phyloP scores from a whole-genome alignment of 164 flowering plant genomes.

The Stephania yunnanensis region DNA sequence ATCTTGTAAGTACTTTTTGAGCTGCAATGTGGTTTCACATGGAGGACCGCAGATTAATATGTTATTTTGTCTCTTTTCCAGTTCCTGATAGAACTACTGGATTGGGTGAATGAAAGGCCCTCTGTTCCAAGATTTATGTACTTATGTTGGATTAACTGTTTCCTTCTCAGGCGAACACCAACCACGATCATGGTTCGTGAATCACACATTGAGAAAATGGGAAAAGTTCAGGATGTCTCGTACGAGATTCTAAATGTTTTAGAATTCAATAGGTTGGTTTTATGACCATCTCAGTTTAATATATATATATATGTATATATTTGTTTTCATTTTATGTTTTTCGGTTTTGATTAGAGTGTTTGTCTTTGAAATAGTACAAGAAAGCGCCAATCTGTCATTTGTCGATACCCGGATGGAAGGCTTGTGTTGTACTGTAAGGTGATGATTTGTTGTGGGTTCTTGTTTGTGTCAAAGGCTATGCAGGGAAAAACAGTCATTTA shows the following conservation, averaged over 20 bases:
- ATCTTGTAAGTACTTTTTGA: not conserved
- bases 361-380: slow-evolving; percentile 50
- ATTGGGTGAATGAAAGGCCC: not conserved
- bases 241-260: slow-evolving; percentile 93
- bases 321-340: not conserved
- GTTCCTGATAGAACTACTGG: not conserved
- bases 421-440: slow-evolving; percentile 97
- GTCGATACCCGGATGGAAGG: slow-evolving; percentile 89
- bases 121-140: not conserved
- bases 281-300: not conserved
- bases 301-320: not conserved
- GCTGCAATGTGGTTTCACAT: not conserved
- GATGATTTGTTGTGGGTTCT: slow-evolving; percentile 15
- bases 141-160: slow-evolving; percentile 4
- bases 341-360: slow-evolving; percentile 11
- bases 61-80: not conserved
- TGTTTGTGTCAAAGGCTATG: slow-evolving; percentile 1
- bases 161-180: slow-evolving; percentile 78
- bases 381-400: slow-evolving; percentile 98
- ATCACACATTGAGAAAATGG: slow-evolving; percentile 95
- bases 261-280: slow-evolving; percentile 82
- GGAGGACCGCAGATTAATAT: not conserved
- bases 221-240: slow-evolving; percentile 66
- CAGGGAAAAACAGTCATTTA: slow-evolving; percentile 3
- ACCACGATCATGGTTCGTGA: slow-evolving; percentile 87